Percentiles rank a stretch among this genome's conserved stretches.
These are phyloP conservation scores for Aspergillus egyptiacus DNA, from an alignment of 495 filamentous ascomycete species.

Conservation along the genomic window DNA sequence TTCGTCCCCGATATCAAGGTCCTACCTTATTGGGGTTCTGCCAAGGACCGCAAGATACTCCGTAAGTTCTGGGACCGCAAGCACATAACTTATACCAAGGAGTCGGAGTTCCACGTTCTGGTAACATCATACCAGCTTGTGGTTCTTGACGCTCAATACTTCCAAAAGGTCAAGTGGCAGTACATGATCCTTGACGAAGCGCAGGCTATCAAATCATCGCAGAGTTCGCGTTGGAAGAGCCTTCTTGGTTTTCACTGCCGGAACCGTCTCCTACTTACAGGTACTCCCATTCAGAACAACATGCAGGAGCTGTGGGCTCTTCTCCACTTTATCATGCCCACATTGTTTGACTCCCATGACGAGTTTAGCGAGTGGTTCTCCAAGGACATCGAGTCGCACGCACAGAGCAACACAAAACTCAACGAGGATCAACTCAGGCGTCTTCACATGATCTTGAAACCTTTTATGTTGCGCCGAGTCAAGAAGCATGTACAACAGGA, in stretches of 20 bases:
- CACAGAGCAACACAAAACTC: constrained; percentile 96
- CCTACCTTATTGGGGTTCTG: constrained; percentile 93
- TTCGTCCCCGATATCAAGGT: constrained; percentile 95
- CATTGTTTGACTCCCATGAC: constrained; percentile 95
- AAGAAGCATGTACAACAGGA: constrained; percentile 99
- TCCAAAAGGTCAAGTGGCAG: constrained; percentile 98
- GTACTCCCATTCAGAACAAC: constrained; percentile 98
- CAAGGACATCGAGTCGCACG: constrained; percentile 97
- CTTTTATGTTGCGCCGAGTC: constrained; percentile 98
- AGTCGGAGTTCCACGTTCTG: constrained; percentile 90
- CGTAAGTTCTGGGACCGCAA: constrained; percentile 99
- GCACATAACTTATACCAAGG: constrained; percentile 87
- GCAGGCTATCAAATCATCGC: constrained; percentile 97
- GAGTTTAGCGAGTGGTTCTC: constrained; percentile 99
- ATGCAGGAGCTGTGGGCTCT: constrained; percentile 99
- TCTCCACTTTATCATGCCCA: constrained; percentile 99
- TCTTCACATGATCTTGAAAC: constrained; percentile 97
- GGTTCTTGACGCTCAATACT: constrained; percentile 90
- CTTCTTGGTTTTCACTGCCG: constrained; percentile 91
- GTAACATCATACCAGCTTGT: constrained; percentile 97
- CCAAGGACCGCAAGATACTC: constrained; percentile 89
- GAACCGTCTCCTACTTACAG: constrained; percentile 89
- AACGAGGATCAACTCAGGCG: constrained; percentile 96
- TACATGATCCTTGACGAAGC: constrained; percentile 99
- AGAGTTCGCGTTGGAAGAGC: constrained; percentile 94